Conservation (phyloP, 2,329 filamentous ascomycete species). For the Colletotrichum ledebouriae region DNA sequence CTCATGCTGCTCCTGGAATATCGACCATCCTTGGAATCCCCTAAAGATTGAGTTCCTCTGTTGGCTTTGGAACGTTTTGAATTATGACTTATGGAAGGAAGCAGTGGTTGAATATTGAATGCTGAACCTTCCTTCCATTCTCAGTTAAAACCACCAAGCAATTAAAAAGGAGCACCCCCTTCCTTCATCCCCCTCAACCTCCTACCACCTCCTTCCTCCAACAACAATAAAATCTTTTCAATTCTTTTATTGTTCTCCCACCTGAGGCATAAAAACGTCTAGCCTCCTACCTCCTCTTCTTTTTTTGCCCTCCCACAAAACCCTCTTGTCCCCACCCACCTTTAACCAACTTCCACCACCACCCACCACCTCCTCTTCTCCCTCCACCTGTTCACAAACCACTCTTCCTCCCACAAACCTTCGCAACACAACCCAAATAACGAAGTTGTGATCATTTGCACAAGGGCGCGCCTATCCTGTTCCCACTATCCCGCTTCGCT, state of each 20-base stretch:
- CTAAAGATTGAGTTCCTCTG: no score
- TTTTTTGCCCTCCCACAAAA: not conserved
- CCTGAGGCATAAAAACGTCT: not conserved
- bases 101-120: no score
- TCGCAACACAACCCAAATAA: not conserved
- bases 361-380: not conserved
- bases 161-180: not conserved
- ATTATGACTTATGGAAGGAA: no score
- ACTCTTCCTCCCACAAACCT: not conserved
- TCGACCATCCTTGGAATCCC: no score
- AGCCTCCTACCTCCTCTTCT: not conserved
- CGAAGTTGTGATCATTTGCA: no score
- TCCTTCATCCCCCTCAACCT: not conserved
- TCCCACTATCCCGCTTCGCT: no score
- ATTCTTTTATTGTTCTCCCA: not conserved
- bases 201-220: not conserved
- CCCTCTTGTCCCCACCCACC: not conserved
- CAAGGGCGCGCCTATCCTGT: no score
- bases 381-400: conserved; percentile 8
- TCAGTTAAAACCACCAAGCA: no score
- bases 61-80: no score
- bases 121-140: no score
- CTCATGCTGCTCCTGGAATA: no score
- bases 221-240: not conserved
- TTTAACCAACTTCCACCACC: not conserved